Evolutionary conservation across 2,329 filamentous ascomycete genomes (phyloP).

Genomic region (Trichoderma afroharzianum): DNA sequence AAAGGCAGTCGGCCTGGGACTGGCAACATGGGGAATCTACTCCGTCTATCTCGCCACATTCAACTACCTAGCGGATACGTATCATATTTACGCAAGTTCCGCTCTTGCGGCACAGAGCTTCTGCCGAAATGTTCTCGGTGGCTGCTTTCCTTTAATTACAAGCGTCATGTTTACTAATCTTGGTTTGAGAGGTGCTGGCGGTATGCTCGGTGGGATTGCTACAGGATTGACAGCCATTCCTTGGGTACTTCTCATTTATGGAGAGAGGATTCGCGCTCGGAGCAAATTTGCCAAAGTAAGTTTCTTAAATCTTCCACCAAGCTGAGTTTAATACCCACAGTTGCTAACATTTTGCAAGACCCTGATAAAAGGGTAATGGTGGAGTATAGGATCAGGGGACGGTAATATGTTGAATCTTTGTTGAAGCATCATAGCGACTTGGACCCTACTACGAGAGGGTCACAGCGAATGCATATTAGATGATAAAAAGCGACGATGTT

Average conservation of each 20-base stretch:
- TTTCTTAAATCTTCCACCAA: not conserved
- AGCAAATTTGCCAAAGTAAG: slow-evolving; percentile 71
- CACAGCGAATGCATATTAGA: not conserved
- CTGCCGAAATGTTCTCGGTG: slow-evolving; percentile 79
- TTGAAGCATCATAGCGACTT: not conserved
- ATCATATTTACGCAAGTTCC: slow-evolving; percentile 79
- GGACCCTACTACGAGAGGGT: not conserved
- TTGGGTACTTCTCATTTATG: slow-evolving; percentile 79
- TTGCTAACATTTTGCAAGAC: not conserved
- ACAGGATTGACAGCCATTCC: slow-evolving; percentile 71
- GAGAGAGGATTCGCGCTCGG: slow-evolving; percentile 67
- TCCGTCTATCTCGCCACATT: slow-evolving; percentile 84
- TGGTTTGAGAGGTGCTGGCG: slow-evolving; percentile 67
- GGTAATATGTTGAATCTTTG: not conserved
- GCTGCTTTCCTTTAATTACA: slow-evolving; percentile 76
- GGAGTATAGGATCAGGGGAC: not conserved
- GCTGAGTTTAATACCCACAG: too few species aligned
- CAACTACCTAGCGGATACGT: slow-evolving; percentile 88
- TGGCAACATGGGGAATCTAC: slow-evolving; percentile 83
- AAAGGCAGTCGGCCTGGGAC: slow-evolving; percentile 57
- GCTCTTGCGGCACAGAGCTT: slow-evolving; percentile 84
- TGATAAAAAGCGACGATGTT: not conserved
- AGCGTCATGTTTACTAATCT: slow-evolving; percentile 68
- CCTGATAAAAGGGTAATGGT: not conserved
- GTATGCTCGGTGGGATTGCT: slow-evolving; percentile 71